A percentile compares a stretch with the other conserved stretches of the same genome.
phyloP scores from a whole-genome alignment of 345 rosid genomes.

The Nasturtium officinale region DNA sequence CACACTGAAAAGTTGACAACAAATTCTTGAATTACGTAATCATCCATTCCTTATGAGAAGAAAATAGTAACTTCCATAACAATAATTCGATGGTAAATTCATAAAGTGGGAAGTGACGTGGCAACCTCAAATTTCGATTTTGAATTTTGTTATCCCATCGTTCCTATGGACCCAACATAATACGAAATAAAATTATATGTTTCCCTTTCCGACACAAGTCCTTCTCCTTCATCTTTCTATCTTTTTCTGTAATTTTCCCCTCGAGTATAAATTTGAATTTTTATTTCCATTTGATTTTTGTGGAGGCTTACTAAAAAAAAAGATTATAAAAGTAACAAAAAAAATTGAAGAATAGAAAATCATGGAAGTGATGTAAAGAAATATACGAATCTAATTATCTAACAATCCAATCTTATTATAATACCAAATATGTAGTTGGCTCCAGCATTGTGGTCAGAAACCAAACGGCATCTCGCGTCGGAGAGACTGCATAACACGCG shows the following conservation, averaged over 20 bases:
- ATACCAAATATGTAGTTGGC: slow-evolving; percentile 50
- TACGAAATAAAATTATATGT: slow-evolving; percentile 28
- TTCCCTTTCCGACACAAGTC: slow-evolving; percentile 44
- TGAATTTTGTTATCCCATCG: background rate
- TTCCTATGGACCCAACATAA: slow-evolving; percentile 34
- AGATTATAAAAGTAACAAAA: background rate
- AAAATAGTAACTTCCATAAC: background rate
- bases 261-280: background rate
- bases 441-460: slow-evolving; percentile 47
- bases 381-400: slow-evolving; percentile 57
- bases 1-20: background rate
- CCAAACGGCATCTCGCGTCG: slow-evolving; percentile 34
- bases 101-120: slow-evolving; percentile 40
- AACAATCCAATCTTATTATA: slow-evolving; percentile 46
- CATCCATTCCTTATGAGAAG: background rate
- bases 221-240: slow-evolving; percentile 14
- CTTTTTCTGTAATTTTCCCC: background rate
- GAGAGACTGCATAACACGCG: slow-evolving; percentile 15
- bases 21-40: slow-evolving; percentile 12
- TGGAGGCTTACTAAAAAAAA: slow-evolving; percentile 6
- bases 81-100: slow-evolving; percentile 18
- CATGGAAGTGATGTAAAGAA: slow-evolving; percentile 48
- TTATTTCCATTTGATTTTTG: background rate
- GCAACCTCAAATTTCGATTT: slow-evolving; percentile 14
- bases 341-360: slow-evolving; percentile 15